Percentiles rank a stretch among this genome's conserved stretches.
These are phyloP conservation scores for Dothistroma pini DNA, from an alignment of 2,329 filamentous ascomycete species.

Conservation along the genomic window DNA sequence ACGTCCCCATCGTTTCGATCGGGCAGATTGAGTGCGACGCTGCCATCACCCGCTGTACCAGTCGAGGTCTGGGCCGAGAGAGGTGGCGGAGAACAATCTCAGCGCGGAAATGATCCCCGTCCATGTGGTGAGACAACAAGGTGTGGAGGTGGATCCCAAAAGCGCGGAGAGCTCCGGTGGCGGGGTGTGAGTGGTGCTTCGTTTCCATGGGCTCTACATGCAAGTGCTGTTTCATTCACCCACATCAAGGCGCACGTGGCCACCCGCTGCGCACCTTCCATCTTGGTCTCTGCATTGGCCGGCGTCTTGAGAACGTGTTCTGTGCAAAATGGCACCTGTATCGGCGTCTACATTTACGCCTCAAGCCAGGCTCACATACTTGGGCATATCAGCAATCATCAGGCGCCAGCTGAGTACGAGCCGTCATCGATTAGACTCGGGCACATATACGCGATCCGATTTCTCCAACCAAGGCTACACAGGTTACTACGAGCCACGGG, in stretches of 20 bases:
- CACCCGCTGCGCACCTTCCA: not conserved
- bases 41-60: not conserved
- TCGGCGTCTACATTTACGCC: constrained; percentile 27
- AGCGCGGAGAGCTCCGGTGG: not conserved
- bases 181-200: not conserved
- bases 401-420: constrained; percentile 34
- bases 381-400: constrained; percentile 35
- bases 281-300: not conserved
- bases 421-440: constrained; percentile 36
- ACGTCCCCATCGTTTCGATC: not conserved
- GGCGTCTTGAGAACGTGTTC: not conserved
- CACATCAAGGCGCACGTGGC: not conserved
- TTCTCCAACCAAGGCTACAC: constrained; percentile 62
- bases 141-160: not conserved
- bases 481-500: constrained; percentile 59
- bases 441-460: constrained; percentile 58
- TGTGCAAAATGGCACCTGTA: constrained; percentile 18
- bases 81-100: too few species aligned
- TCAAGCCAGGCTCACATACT: constrained; percentile 42
- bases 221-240: not conserved
- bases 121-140: not conserved
- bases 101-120: too few species aligned
- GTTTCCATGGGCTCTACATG: not conserved
- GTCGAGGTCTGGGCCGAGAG: not conserved
- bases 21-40: not conserved